Conservation (phyloP, 2,329 filamentous ascomycete genomes). For the Furcasterigmium furcatum region DNA sequence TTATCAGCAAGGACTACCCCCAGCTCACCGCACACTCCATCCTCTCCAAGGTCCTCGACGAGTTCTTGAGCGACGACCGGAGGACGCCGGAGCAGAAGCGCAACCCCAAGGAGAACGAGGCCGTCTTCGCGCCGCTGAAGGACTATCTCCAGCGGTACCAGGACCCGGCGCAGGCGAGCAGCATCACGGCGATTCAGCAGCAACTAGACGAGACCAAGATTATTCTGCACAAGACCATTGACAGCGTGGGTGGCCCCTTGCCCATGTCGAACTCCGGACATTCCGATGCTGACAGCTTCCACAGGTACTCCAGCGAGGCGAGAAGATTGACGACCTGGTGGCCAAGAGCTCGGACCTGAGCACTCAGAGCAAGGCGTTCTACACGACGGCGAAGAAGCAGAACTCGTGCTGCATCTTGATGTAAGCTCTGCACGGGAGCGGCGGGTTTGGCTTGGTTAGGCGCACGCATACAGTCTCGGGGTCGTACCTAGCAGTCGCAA, state of each 20-base stretch:
- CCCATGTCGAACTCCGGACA: not conserved
- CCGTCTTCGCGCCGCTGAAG: constrained; percentile 68
- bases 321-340: constrained; percentile 94
- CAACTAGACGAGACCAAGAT: constrained; percentile 98
- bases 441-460: constrained; percentile 10
- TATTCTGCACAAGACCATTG: constrained; percentile 94
- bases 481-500: constrained; percentile 6
- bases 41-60: constrained; percentile 1
- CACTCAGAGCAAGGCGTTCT: constrained; percentile 96
- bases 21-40: not conserved
- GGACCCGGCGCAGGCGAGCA: constrained; percentile 84
- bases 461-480: constrained; percentile 8
- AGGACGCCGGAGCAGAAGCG: not conserved
- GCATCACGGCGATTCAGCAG: constrained; percentile 92
- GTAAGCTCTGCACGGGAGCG: constrained; percentile 38
- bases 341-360: constrained; percentile 90
- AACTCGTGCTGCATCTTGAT: constrained; percentile 74
- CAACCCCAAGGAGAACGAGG: not conserved
- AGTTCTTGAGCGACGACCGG: not conserved
- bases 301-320: constrained; percentile 69
- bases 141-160: constrained; percentile 75
- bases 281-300: not conserved
- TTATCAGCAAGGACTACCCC: constrained; percentile 1
- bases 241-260: constrained; percentile 53
- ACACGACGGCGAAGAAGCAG: constrained; percentile 80